Percentiles rank a stretch among this genome's conserved stretches.
phyloP scores from a whole-genome alignment of 768 basidiomycete species.

The Termitomyces sp. region DNA sequence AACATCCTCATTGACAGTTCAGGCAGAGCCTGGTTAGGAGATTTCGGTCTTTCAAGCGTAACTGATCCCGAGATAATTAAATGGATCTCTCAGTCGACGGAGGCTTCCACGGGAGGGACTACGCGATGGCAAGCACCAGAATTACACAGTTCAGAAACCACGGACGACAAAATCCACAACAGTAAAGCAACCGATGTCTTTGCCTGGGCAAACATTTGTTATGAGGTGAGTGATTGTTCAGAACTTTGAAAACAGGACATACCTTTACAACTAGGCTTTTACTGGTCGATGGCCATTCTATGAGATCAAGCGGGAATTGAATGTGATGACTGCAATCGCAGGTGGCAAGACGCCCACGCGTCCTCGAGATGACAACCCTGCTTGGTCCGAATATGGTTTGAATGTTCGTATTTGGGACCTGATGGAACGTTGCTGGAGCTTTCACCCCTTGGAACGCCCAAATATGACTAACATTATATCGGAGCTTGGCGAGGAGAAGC shows the following conservation, averaged over 20 bases:
- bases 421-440: constrained; percentile 9
- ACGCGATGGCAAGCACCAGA: constrained; percentile 17
- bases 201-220: constrained; percentile 16
- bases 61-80: constrained; percentile 12
- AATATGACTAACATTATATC: constrained; percentile 2
- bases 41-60: constrained; percentile 23
- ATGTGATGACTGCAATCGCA: not conserved
- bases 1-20: constrained; percentile 21
- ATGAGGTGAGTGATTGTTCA: constrained; percentile 5
- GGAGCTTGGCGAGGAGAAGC: not conserved
- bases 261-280: constrained; percentile 1
- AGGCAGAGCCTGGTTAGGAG: constrained; percentile 21
- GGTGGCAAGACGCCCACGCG: not conserved
- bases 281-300: constrained; percentile 9
- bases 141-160: not conserved
- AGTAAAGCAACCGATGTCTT: constrained; percentile 15
- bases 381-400: constrained; percentile 3
- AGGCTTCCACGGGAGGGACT: constrained; percentile 11
- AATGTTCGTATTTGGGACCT: constrained; percentile 9
- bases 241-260: not conserved
- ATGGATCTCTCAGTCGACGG: constrained; percentile 17
- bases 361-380: not conserved
- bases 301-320: not conserved
- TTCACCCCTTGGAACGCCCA: constrained; percentile 3
- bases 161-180: constrained; percentile 6